These are phyloP conservation scores for Albifimbria verrucaria DNA, from an alignment of 2,329 filamentous ascomycete genomes.

Conservation along the genomic window DNA sequence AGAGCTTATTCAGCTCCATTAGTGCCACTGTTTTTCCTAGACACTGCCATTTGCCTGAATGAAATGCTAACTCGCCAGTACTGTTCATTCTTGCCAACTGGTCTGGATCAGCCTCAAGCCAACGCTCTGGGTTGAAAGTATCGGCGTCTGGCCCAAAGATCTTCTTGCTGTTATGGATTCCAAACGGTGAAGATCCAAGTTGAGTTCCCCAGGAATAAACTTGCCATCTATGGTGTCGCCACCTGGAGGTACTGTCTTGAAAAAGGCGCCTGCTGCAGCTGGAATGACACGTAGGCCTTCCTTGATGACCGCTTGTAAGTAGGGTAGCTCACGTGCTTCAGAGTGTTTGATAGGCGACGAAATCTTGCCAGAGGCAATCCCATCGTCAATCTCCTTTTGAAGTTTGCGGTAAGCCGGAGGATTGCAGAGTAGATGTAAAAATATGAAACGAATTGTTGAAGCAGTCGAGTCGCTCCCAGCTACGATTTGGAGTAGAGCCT, in stretches of 20 bases:
- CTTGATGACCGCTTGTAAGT: constrained; percentile 43
- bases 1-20: constrained; percentile 39
- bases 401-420: constrained; percentile 41
- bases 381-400: constrained; percentile 22
- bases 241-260: constrained; percentile 16
- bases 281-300: constrained; percentile 33
- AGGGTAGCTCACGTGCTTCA: constrained; percentile 35
- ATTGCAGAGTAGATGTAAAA: constrained; percentile 46
- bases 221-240: constrained; percentile 21
- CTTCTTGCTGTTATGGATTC: constrained; percentile 31
- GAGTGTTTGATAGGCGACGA: constrained; percentile 27
- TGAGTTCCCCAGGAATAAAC: constrained; percentile 42
- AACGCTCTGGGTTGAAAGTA: constrained; percentile 45
- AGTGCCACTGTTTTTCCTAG: constrained; percentile 38
- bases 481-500: constrained; percentile 24
- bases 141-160: constrained; percentile 37
- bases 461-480: constrained; percentile 35
- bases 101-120: constrained; percentile 35
- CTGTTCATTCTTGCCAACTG: constrained; percentile 29
- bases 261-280: constrained; percentile 22
- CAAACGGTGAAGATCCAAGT: constrained; percentile 39
- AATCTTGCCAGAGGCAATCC: constrained; percentile 13
- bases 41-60: constrained; percentile 38
- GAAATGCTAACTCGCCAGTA: constrained; percentile 40
- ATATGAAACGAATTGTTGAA: constrained; percentile 43